Conservation (phyloP, 2,329 filamentous ascomycete species). For the Colletotrichum sp. region DNA sequence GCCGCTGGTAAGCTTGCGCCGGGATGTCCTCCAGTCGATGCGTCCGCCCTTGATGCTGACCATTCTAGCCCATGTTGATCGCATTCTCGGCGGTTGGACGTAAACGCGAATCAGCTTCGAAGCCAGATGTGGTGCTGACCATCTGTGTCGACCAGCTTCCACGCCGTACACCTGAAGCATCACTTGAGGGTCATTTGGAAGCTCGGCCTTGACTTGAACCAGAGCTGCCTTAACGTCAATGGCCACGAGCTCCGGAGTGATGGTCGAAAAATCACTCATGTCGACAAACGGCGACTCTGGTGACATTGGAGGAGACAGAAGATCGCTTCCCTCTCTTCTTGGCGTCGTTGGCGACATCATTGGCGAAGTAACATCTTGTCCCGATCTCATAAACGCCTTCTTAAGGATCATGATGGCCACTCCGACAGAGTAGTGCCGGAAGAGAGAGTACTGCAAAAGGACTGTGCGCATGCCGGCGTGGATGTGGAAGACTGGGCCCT, state of each 20-base stretch:
- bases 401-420: conserved; percentile 79
- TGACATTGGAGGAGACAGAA: conserved; percentile 42
- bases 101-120: conserved; percentile 84
- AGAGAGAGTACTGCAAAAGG: conserved; percentile 88
- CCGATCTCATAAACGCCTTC: conserved; percentile 68
- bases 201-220: conserved; percentile 84
- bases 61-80: conserved; percentile 83
- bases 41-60: conserved; percentile 83
- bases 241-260: conserved; percentile 71
- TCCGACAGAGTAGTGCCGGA: conserved; percentile 88
- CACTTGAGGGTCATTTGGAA: conserved; percentile 88
- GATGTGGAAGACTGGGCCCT: conserved; percentile 87
- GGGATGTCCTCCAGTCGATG: conserved; percentile 79
- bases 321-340: conserved; percentile 30
- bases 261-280: conserved; percentile 36
- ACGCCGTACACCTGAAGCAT: conserved; percentile 89
- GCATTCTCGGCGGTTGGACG: conserved; percentile 84
- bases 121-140: conserved; percentile 82
- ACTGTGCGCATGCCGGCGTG: conserved; percentile 82
- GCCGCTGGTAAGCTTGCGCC: conserved; percentile 67
- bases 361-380: conserved; percentile 38
- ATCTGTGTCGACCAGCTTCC: conserved; percentile 84
- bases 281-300: conserved; percentile 33
- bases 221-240: conserved; percentile 83
- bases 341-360: conserved; percentile 27